Conservation (phyloP, 1,284 basidiomycete species). For the Mycena citricolor region DNA sequence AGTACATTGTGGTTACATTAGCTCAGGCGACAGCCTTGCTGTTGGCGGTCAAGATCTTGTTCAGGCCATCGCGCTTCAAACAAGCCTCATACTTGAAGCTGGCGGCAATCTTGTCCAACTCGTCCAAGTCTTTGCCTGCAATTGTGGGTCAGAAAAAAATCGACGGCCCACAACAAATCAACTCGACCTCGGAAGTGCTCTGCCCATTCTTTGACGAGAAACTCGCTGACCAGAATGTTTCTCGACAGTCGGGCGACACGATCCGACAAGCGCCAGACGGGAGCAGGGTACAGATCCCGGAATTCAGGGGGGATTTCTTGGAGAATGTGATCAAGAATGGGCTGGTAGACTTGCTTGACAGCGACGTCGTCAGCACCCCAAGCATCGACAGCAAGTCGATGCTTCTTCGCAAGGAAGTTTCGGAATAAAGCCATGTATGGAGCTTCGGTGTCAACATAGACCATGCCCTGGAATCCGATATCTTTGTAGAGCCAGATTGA, state of each 20-base stretch:
- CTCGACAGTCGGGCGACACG: slow-evolving; percentile 53
- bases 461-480: slow-evolving; percentile 85
- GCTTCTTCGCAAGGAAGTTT: slow-evolving; percentile 63
- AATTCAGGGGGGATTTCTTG: slow-evolving; percentile 44
- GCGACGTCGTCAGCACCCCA: slow-evolving; percentile 59
- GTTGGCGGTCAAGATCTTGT: slow-evolving; percentile 45
- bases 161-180: too few species aligned
- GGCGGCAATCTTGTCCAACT: slow-evolving; percentile 59
- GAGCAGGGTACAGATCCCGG: slow-evolving; percentile 49
- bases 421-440: slow-evolving; percentile 66
- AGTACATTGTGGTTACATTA: too few species aligned
- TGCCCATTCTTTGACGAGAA: slow-evolving; percentile 63
- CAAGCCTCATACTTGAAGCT: slow-evolving; percentile 65
- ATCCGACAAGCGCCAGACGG: slow-evolving; percentile 46
- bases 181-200: too few species aligned
- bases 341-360: slow-evolving; percentile 54
- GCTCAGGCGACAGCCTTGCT: slow-evolving; percentile 22
- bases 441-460: slow-evolving; percentile 65
- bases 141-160: too few species aligned
- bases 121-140: slow-evolving; percentile 49
- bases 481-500: slow-evolving; percentile 88
- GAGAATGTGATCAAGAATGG: slow-evolving; percentile 53
- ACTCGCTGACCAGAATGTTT: slow-evolving; percentile 62
- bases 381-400: slow-evolving; percentile 60
- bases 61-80: slow-evolving; percentile 46